Conservation (phyloP, 805 yeast genomes). For the Nematodospora valgi region DNA sequence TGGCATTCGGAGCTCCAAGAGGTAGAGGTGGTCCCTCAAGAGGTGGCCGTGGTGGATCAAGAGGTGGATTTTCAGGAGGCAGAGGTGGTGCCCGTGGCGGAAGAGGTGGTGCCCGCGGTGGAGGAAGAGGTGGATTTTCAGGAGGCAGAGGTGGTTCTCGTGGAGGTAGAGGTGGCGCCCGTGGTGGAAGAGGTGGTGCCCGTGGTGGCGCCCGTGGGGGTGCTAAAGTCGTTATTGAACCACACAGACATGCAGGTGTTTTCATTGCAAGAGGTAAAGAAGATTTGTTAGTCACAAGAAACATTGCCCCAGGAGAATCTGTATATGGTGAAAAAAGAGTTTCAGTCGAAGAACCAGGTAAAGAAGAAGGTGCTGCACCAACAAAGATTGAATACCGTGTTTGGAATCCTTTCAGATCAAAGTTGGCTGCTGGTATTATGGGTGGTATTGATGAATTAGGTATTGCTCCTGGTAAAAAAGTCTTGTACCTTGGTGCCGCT, state of each 20-base stretch:
- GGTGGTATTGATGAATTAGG: conserved; percentile 98
- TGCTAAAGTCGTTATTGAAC: conserved; percentile 96
- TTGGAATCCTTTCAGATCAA: conserved; percentile 99
- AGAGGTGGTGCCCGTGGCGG: conserved; percentile 54
- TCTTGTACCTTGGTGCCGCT: conserved; percentile 97
- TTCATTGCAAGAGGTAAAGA: conserved; percentile 99
- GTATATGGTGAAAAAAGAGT: conserved; percentile 99
- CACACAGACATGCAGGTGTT: conserved; percentile 98
- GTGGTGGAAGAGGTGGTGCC: conserved; percentile 67
- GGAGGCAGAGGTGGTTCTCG: conserved; percentile 40
- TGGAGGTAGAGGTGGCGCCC: conserved; percentile 47
- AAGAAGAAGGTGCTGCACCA: conserved; percentile 81
- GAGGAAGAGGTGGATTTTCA: conserved; percentile 53
- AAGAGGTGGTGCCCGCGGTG: conserved; percentile 51
- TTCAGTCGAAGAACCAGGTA: conserved; percentile 87
- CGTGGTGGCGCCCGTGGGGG: conserved; percentile 85
- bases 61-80: conserved; percentile 45
- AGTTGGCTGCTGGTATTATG: conserved; percentile 99
- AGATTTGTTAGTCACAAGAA: conserved; percentile 95
- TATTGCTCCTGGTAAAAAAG: conserved; percentile 98
- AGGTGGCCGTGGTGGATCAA: conserved; percentile 44
- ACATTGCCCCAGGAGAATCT: conserved; percentile 96
- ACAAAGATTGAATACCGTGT: conserved; percentile 98
- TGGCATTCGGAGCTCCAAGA: conserved; percentile 76
- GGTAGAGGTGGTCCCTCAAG: conserved; percentile 44